Percentiles rank a stretch among this genome's conserved stretches.
Evolutionary conservation across 164 flowering plant genomes (phyloP).

Genomic region (Tetracentron sinense): DNA sequence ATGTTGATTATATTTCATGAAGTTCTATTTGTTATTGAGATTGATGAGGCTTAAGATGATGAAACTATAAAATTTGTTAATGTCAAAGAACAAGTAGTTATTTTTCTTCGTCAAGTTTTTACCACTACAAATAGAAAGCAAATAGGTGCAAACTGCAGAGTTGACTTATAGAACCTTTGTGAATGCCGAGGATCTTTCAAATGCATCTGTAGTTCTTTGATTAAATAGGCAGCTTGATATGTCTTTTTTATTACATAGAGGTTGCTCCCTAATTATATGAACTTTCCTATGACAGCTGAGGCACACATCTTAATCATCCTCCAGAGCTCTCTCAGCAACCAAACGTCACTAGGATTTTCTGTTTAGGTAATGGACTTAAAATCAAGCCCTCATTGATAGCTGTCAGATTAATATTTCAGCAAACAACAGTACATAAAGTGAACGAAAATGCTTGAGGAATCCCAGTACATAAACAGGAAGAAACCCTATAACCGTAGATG

Average conservation of each 20-base stretch:
- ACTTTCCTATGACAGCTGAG: neutral
- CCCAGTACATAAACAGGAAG: neutral
- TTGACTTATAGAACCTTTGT: neutral
- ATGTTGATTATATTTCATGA: too few relatives aligned
- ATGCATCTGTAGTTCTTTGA: neutral
- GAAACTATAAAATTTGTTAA: too few relatives aligned
- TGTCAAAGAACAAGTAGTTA: neutral
- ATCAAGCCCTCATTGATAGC: neutral
- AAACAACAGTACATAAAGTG: neutral
- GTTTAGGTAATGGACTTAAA: neutral
- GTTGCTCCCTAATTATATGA: neutral
- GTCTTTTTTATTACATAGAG: neutral
- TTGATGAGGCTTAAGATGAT: too few relatives aligned
- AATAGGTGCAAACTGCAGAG: neutral
- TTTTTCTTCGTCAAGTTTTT: neutral
- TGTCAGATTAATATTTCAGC: neutral
- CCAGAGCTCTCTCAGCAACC: neutral
- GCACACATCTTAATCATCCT: neutral
- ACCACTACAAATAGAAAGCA: too few relatives aligned
- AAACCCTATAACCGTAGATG: too few relatives aligned
- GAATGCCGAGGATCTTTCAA: neutral
- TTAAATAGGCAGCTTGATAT: neutral
- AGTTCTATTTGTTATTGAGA: too few relatives aligned
- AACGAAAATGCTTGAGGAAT: neutral
- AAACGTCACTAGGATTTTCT: neutral